Evolutionary conservation across 441 rosid genomes (phyloP).

Genomic region (Daphne laureola): DNA sequence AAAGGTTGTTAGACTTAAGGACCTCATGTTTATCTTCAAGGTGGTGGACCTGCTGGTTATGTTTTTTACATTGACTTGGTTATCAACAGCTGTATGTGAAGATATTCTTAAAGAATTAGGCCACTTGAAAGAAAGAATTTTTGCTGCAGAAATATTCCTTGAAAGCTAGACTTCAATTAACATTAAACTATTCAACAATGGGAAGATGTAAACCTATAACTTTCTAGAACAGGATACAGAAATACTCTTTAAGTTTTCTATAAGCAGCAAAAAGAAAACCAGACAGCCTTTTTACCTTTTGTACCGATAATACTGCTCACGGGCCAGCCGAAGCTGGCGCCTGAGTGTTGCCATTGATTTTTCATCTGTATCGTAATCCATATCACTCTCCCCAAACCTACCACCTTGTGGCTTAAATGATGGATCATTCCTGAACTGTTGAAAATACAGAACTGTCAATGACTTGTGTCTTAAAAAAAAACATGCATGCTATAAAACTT

Average conservation of each 20-base stretch:
- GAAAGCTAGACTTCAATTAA: no score
- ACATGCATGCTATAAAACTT: conserved; percentile 4
- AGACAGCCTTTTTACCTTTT: conserved; percentile 51
- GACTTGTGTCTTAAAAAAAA: conserved; percentile 10
- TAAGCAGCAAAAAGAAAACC: conserved; percentile 1
- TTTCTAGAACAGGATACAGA: no score
- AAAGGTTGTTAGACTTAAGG: no score
- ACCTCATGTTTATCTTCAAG: no score
- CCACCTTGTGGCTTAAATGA: conserved; percentile 99
- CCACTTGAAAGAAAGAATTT: conserved; percentile 1
- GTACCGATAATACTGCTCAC: conserved; percentile 86
- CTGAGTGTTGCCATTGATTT: conserved; percentile 98
- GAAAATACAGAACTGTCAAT: conserved; percentile 11
- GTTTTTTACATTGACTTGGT: no score
- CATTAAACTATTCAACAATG: no score
- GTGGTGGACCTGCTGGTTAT: no score
- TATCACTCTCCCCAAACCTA: conserved; percentile 90
- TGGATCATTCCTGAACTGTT: conserved; percentile 78
- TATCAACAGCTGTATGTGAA: no score
- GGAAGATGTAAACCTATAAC: no score
- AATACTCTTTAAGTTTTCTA: background rate
- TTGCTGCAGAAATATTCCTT: no score
- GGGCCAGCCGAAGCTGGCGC: conserved; percentile 87
- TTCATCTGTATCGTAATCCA: conserved; percentile 98
- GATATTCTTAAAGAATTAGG: background rate